Conservation (phyloP, 176 grass and related monocot species). For the Puya raimondii region DNA sequence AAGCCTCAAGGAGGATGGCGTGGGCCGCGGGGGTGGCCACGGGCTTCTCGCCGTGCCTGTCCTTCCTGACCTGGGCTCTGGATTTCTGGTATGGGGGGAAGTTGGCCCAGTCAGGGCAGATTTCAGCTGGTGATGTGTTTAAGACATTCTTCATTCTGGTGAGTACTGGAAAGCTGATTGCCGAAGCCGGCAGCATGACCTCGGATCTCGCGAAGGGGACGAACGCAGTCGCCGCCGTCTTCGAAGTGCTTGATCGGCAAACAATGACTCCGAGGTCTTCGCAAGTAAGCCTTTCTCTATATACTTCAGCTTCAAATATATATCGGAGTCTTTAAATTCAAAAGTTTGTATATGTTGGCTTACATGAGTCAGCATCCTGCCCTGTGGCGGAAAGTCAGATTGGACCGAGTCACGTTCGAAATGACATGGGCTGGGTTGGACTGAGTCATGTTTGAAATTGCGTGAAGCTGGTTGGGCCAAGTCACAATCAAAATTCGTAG, state of each 20-base stretch:
- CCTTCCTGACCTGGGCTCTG: slow-evolving; percentile 87
- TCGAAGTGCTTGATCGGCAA: slow-evolving; percentile 91
- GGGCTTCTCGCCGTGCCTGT: slow-evolving; percentile 81
- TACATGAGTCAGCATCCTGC: too few relatives aligned
- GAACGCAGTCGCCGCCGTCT: slow-evolving; percentile 87
- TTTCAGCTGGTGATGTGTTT: slow-evolving; percentile 84
- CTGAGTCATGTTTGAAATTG: too few relatives aligned
- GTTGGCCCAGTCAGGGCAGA: slow-evolving; percentile 71
- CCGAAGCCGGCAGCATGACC: slow-evolving; percentile 98
- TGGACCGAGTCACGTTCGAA: too few relatives aligned
- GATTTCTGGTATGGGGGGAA: slow-evolving; percentile 99
- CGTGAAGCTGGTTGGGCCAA: too few relatives aligned
- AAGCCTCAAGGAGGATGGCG: slow-evolving; percentile 65
- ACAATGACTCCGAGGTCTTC: slow-evolving; percentile 56
- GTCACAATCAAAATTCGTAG: too few relatives aligned
- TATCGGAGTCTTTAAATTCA: too few relatives aligned
- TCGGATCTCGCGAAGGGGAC: slow-evolving; percentile 92
- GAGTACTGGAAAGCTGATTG: slow-evolving; percentile 94
- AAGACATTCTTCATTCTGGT: slow-evolving; percentile 99
- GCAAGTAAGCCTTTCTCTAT: slow-evolving; percentile 26
- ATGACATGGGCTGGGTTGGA: too few relatives aligned
- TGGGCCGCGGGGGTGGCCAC: slow-evolving; percentile 91
- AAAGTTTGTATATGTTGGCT: too few relatives aligned
- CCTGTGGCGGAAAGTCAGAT: too few relatives aligned
- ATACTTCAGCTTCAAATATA: too few relatives aligned